Base-by-base conservation (phyloP, 441 rosid species). In the Populus hybrid region DNA sequence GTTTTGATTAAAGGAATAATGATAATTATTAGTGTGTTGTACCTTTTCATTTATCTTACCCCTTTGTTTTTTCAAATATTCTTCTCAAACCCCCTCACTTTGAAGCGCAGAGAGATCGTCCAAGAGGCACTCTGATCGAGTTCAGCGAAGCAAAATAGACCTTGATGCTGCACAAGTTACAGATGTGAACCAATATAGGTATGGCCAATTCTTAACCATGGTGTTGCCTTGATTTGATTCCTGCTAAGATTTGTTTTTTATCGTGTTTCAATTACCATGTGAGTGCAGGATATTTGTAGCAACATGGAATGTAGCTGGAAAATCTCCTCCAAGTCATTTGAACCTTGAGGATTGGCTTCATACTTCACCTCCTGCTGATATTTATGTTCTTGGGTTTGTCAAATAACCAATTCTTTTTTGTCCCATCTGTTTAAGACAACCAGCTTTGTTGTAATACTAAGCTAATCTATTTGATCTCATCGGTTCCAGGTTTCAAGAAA, bases 271-370 rank as follows among this genome's bases (percentile, higher is more conserved):
- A 32, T 57, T 69, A 75, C 7, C 21, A 65, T 42, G 26, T 73
- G 84, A 82, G 74, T 79, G 77, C 92, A 95, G 98, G 81, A 81
- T 93, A 80, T 96, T 96, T 85, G 97, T 89, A 61, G 94, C 97
- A 76, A 88, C 98, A 1, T 96, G 99, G 99, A 96, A 96, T 84
- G 99, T 96, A 21, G 99, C 93, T 69, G 99, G 99, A 81, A 91
- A 91, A 80, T 89, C 98, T 42, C 99, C 99, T 42, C 89, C 98
- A 6, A 82, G 88, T 73, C 86, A 88, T 78, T 87, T 96, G 84
- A 91, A 87, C 85, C 90, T 94, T 28, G 98, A 96, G 35, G 98
- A 94, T 38, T 96, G 95, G 99, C 94, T 96, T 81, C 97, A 90
- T 65, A 88, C 99, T 12, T 89, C 97, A 67, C 93, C 97, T 76